Evolutionary conservation across 1,284 basidiomycete species (phyloP), one percentile per base, ranked within the genome.

Genomic region (Stygiomarasmius scandens): DNA sequence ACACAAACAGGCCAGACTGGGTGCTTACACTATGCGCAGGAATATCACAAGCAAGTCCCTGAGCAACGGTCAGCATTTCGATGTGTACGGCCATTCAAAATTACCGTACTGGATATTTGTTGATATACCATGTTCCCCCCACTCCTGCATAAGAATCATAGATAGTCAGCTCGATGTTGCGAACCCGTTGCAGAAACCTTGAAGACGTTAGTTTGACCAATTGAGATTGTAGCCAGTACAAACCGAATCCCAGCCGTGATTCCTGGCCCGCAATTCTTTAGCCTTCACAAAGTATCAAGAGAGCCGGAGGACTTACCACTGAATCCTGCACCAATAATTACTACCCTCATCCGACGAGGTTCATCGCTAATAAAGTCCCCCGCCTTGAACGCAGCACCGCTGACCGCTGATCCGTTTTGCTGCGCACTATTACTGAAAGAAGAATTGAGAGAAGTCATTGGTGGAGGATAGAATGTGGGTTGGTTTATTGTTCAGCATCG

Each of bases 121-220:
- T 77, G 1, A 62, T 61, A 56, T 68, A 73, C 85, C 85, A 87
- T 1, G 84, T 81, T 2, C 86, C 86, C 14, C 85, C 86, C 19
- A 88, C 71, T 1, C 79, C 82, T 3, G 75, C 72, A 57, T 81
- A 79, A 60, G 82, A 81, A 51, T 88, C 85, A 63, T 86, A 87
- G n/a, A 87, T 80, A 1, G 76, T 78, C 8, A 87, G 64, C 22
- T 84, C 71, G 6, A 85, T 63, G 56, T 86, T 85, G 47, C 76
- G 74, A 14, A 86, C 72, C 49, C 73, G 74, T 68, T 86, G 85
- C 5, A 77, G 73, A 59, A 86, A 81, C 32, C 84, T 84, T 12
- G 34, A 45, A 27, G 10, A 23, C 19, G n/a, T n/a, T n/a, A n/a
- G n/a, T n/a, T 20, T 47, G n/a, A 11, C 20, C 43, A 23, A 12